Evolutionary conservation across 352 stramenopile species (phyloP).

Genomic region (Phytophthora ramorum): DNA sequence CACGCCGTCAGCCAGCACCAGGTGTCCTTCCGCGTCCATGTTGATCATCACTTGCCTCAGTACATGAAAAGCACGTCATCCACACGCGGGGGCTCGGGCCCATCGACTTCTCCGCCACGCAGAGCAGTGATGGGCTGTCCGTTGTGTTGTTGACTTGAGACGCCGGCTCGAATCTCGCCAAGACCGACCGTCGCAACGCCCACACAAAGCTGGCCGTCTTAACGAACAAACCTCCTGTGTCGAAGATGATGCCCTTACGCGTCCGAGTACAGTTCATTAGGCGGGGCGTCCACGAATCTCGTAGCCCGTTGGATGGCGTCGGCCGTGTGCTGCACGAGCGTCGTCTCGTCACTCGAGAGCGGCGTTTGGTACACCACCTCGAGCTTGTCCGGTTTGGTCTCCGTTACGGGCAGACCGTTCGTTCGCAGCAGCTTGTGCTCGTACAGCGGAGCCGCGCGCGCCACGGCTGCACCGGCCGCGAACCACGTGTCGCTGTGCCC

Average conservation of each 20-base stretch:
- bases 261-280: conserved; percentile 92
- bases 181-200: conserved; percentile 76
- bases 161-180: conserved; percentile 79
- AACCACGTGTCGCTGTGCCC: conserved; percentile 65
- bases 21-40: conserved; percentile 94
- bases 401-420: conserved; percentile 40
- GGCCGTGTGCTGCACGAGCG: conserved; percentile 65
- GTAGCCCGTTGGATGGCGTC: conserved; percentile 87
- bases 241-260: conserved; percentile 98
- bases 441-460: conserved; percentile 56
- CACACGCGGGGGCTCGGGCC: conserved; percentile 88
- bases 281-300: conserved; percentile 90
- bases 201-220: conserved; percentile 93
- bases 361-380: conserved; percentile 59
- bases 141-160: conserved; percentile 90
- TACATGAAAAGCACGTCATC: conserved; percentile 95
- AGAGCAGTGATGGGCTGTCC: conserved; percentile 89
- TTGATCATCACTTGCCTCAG: conserved; percentile 98
- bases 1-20: conserved; percentile 96
- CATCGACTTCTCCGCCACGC: conserved; percentile 96
- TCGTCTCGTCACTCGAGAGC: conserved; percentile 36
- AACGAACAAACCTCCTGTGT: conserved; percentile 95
- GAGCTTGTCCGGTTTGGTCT: conserved; percentile 47
- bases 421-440: conserved; percentile 53
- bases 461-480: conserved; percentile 61